A percentile compares a stretch with the other conserved stretches of the same genome.
Evolutionary conservation across 2,329 filamentous ascomycete species (phyloP).

Genomic region (Microdochium bolleyi): DNA sequence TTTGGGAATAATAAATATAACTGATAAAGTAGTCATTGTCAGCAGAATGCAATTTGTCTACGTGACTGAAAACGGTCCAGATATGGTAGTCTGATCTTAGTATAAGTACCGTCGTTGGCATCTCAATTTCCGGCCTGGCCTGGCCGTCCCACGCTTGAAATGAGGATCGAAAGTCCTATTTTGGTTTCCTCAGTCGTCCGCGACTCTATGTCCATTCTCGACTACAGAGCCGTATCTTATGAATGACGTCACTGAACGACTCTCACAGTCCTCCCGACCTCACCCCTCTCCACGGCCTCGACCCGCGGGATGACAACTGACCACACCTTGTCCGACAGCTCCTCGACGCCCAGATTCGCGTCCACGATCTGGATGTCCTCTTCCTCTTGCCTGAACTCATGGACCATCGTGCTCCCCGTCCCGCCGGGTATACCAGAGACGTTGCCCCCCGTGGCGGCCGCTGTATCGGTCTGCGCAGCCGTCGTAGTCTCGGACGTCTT

Average conservation of each 20-base stretch:
- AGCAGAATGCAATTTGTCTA: too few species aligned
- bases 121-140: too few species aligned
- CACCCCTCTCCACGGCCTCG: conserved; percentile 39
- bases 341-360: conserved; percentile 45
- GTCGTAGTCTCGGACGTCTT: conserved; percentile 1
- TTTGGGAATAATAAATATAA: too few species aligned
- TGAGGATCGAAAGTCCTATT: too few species aligned
- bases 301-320: conserved; percentile 36
- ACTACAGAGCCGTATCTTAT: not conserved
- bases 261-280: conserved; percentile 37
- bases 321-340: conserved; percentile 50
- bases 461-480: not conserved
- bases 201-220: too few species aligned
- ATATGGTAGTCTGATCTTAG: too few species aligned
- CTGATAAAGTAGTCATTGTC: too few species aligned
- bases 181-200: too few species aligned
- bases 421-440: conserved; percentile 10
- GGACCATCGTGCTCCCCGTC: conserved; percentile 7
- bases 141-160: too few species aligned
- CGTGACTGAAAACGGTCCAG: too few species aligned
- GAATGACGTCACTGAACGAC: conserved; percentile 23
- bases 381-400: conserved; percentile 37
- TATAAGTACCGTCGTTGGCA: too few species aligned
- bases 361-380: conserved; percentile 47
- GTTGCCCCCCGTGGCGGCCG: conserved; percentile 6